Base-by-base conservation (phyloP, 805 yeast genomes). In the Candida cerambycidarum region DNA sequence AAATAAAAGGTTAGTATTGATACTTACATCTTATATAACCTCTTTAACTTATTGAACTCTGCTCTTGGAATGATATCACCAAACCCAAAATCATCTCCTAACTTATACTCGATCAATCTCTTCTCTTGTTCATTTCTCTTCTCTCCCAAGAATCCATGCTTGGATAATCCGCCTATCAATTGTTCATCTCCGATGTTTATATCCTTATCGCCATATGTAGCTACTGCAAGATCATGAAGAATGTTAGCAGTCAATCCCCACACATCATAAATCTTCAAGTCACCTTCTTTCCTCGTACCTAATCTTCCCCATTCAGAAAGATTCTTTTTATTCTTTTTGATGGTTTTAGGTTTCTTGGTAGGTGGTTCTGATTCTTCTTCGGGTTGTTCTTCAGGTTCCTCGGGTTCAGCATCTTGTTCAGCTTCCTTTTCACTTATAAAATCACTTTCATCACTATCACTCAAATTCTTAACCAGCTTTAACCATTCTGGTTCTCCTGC, bases 181-280 rank as follows among this genome's bases (percentile, higher is more conserved):
- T 80, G 85, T 56, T 84, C 90, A 49, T 83, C 84, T 2, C 86
- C 88, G 3, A 41, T 38, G 15, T 46, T 33, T 2, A 33, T 37
- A 6, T 47, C 42, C 9, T 34, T 36, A 2, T 41, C 12, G n/a
- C 46, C 36, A 54, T 78, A 76, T 3, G 76, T 65, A 8, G 84
- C 69, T 43, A 71, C 73, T 1, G 89, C 82, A 21, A 85, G 55
- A 56, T 85, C 92, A 53, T 78, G 85, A n/a, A 85, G 57, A 8
- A 85, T 85, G 55, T 83, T 84, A 2, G 90, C 92, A 0, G 93
- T 85, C 28, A 85, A 63, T 0, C 95, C 95, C 95, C 93, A 85
- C 4, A 86, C 82, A 54, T 84, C 85, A 54, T 85, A 79, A 29
- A 81, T 73, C 42, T 73, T 69, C 51, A 74, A 58, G 16, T 48